These are phyloP conservation scores for Hevea brasiliensis DNA, from an alignment of 345 rosid genomes.

Conservation along the genomic window DNA sequence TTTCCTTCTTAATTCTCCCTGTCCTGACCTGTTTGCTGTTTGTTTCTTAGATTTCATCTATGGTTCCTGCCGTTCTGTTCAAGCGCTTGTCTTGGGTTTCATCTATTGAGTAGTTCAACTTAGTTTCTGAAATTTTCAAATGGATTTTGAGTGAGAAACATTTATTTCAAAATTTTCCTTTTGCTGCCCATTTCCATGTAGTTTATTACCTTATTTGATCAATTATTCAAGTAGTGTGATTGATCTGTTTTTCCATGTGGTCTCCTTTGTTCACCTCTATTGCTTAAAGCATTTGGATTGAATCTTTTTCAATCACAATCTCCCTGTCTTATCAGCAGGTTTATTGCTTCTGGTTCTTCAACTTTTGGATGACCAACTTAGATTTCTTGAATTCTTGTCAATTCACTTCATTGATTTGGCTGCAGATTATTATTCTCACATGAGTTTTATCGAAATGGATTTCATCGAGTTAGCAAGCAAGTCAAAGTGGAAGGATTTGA, in stretches of 20 bases:
- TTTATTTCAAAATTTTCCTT: neutral
- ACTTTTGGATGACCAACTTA: slow-evolving; percentile 8
- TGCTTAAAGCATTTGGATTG: neutral
- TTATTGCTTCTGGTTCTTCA: slow-evolving; percentile 1
- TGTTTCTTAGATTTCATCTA: slow-evolving; percentile 9
- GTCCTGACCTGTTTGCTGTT: slow-evolving; percentile 9
- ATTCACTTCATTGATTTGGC: slow-evolving; percentile 15
- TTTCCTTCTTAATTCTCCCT: slow-evolving; percentile 20
- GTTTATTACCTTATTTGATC: neutral
- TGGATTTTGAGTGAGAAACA: neutral
- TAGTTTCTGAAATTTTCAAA: neutral
- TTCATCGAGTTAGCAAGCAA: slow-evolving; percentile 14
- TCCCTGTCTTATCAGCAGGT: neutral
- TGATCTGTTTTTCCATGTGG: neutral
- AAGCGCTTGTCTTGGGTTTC: neutral
- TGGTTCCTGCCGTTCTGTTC: slow-evolving; percentile 9
- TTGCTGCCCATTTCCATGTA: neutral
- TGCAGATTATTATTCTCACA: slow-evolving; percentile 28
- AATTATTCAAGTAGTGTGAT: slow-evolving; percentile 1
- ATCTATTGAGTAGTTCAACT: neutral
- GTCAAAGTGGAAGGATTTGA: slow-evolving; percentile 29
- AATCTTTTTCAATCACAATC: slow-evolving; percentile 1
- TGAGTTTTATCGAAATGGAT: slow-evolving; percentile 20
- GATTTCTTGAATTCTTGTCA: slow-evolving; percentile 15
- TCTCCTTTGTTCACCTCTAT: neutral